These are phyloP conservation scores for Phytopythium montanum DNA, from an alignment of 352 stramenopile species.

Conservation along the genomic window DNA sequence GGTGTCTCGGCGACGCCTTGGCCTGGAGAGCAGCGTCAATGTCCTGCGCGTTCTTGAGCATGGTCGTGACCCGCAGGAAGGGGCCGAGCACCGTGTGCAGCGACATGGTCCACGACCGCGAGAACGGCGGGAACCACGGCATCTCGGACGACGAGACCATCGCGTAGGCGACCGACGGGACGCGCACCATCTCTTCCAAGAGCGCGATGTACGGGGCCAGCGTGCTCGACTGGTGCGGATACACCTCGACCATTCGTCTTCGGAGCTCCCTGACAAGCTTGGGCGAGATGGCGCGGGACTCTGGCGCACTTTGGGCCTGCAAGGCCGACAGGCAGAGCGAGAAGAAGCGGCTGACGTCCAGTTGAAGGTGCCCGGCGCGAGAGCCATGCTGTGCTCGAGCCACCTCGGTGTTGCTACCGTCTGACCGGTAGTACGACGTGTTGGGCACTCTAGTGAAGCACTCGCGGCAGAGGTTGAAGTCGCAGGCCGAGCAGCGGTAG, in stretches of 20 bases:
- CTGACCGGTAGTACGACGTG: slow-evolving; percentile 4
- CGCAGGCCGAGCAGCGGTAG: slow-evolving; percentile 25
- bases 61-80: slow-evolving; percentile 54
- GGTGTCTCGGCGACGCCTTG: slow-evolving; percentile 19
- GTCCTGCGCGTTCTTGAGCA: slow-evolving; percentile 52
- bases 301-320: slow-evolving; percentile 2
- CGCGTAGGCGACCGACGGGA: slow-evolving; percentile 21
- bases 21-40: slow-evolving; percentile 34
- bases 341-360: slow-evolving; percentile 17
- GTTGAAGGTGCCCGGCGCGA: slow-evolving; percentile 11
- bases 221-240: slow-evolving; percentile 22
- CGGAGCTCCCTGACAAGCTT: slow-evolving; percentile 45
- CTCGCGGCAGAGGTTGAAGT: slow-evolving; percentile 24
- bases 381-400: slow-evolving; percentile 1
- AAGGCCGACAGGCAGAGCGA: slow-evolving; percentile 50
- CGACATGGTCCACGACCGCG: slow-evolving; percentile 41
- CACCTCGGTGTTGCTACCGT: slow-evolving; percentile 3
- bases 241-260: slow-evolving; percentile 46
- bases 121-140: slow-evolving; percentile 47
- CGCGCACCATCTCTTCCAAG: slow-evolving; percentile 41
- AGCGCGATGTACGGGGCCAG: slow-evolving; percentile 15
- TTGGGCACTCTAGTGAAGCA: slow-evolving; percentile 56
- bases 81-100: slow-evolving; percentile 55
- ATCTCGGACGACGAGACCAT: slow-evolving; percentile 8
- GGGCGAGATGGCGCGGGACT: slow-evolving; percentile 1